Base-by-base conservation (phyloP, 139 green algal genomes). In the Trebouxia sp. region DNA sequence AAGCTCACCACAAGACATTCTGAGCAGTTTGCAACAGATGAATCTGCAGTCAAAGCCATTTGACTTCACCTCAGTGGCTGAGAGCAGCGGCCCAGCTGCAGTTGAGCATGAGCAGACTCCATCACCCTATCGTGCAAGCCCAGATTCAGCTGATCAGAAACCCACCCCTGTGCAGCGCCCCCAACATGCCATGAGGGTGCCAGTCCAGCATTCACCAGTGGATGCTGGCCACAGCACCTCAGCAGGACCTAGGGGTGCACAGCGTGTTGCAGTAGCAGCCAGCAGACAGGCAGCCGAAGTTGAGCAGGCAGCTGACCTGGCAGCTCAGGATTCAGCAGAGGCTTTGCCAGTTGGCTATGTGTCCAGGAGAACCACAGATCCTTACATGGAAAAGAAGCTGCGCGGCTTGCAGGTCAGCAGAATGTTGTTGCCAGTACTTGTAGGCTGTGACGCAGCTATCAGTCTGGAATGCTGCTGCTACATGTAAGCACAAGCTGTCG, bases 331-430 rank as follows among this genome's bases (percentile, higher is more conserved):
- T 30, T 32, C 30, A 15, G 32, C 22, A 38, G 56, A 65, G 56
- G 24, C 32, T 12, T 14, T 62, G 14, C 32, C 56, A 26, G 56
- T 22, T 30, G 56, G 39, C n/a, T 82, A 62, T 11, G 45, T 82
- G 6, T 67, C 77, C 26, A 39, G 77, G 30, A 56, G 65, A n/a
- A 75, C 41, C 20, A 75, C 56, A 10, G 74, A 79, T n/a, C 48
- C 79, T 7, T 83, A 78, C 37, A 78, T 79, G 65, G 32, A 70
- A 22, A 75, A 75, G 42, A 83, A 83, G 65, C 79, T 83, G 66
- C 65, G 66, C 7, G 48, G 14, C 48, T 24, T 83, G 35, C 66
- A 78, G 79, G 66, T 77, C n/a, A n/a, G n/a, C n/a, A n/a, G n/a
- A n/a, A n/a, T n/a, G n/a, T n/a, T n/a, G n/a, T n/a, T n/a, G n/a